These are phyloP conservation scores for Colletotrichum spaethianum DNA, from an alignment of 2,329 filamentous ascomycete species.

Conservation along the genomic window DNA sequence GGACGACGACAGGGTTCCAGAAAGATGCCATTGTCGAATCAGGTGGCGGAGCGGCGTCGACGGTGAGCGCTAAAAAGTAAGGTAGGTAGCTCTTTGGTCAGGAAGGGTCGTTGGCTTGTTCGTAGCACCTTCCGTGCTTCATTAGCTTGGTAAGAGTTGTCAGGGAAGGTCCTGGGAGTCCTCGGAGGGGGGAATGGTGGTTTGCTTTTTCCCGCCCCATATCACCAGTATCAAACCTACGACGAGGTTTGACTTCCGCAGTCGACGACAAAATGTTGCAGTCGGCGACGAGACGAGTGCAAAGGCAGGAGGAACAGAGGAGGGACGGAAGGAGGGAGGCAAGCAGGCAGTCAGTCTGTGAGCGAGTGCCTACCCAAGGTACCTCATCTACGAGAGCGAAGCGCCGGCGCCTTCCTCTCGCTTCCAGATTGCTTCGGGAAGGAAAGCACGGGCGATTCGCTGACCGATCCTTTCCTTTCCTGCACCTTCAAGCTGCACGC, in stretches of 20 bases:
- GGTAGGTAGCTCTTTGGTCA: constrained; percentile 1
- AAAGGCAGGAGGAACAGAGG: neutral
- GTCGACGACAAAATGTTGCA: neutral
- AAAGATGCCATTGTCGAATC: constrained; percentile 38
- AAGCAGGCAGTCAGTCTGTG: neutral
- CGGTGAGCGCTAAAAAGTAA: constrained; percentile 32
- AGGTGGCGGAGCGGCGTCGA: constrained; percentile 19
- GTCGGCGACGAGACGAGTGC: neutral
- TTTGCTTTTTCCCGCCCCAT: neutral
- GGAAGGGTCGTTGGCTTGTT: constrained; percentile 11
- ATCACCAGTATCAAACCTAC: neutral
- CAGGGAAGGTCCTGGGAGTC: constrained; percentile 8
- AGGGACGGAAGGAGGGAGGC: neutral
- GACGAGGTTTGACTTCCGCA: neutral
- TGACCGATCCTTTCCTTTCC: constrained; percentile 1
- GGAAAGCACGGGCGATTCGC: constrained; percentile 34
- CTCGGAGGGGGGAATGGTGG: neutral
- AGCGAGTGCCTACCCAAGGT: no score
- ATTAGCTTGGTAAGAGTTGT: constrained; percentile 11
- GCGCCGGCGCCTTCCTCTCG: constrained; percentile 7
- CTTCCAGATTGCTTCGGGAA: constrained; percentile 24
- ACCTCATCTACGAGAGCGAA: neutral
- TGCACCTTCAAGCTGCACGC: neutral
- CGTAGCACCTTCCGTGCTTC: constrained; percentile 5
- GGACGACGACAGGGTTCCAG: constrained; percentile 24